Conservation (phyloP, 176 grass and related monocot species). For the Aegilops tauschii region DNA sequence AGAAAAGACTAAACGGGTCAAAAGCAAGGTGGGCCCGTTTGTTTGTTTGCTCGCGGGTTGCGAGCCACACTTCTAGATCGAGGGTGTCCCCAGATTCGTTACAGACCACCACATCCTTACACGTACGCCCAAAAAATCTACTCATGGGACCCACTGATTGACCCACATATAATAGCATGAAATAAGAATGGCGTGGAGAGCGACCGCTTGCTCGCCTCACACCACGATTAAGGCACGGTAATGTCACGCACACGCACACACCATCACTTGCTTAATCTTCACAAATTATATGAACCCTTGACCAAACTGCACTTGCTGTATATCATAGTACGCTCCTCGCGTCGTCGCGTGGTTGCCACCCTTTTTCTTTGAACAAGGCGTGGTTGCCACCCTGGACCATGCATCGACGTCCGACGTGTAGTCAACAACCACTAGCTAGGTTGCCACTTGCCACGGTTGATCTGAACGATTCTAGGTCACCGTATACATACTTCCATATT, state of each 20-base stretch:
- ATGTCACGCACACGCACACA: background rate
- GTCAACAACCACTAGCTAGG: too few species aligned
- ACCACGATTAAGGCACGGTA: background rate
- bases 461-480: too few species aligned
- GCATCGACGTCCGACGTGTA: too few species aligned
- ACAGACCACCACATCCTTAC: background rate
- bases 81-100: slow-evolving; percentile 10
- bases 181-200: background rate
- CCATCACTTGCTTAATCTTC: too few species aligned
- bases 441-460: too few species aligned
- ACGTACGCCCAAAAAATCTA: background rate
- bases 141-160: background rate
- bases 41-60: background rate
- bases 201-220: background rate
- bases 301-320: too few species aligned
- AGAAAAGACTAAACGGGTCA: background rate
- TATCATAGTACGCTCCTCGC: too few species aligned
- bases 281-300: too few species aligned
- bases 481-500: too few species aligned
- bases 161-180: background rate
- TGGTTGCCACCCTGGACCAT: too few species aligned
- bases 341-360: too few species aligned
- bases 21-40: background rate
- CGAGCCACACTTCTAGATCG: background rate
- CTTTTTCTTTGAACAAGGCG: too few species aligned